phyloP scores from a whole-genome alignment of 495 filamentous ascomycete genomes.

The Penicillium diatomitis region DNA sequence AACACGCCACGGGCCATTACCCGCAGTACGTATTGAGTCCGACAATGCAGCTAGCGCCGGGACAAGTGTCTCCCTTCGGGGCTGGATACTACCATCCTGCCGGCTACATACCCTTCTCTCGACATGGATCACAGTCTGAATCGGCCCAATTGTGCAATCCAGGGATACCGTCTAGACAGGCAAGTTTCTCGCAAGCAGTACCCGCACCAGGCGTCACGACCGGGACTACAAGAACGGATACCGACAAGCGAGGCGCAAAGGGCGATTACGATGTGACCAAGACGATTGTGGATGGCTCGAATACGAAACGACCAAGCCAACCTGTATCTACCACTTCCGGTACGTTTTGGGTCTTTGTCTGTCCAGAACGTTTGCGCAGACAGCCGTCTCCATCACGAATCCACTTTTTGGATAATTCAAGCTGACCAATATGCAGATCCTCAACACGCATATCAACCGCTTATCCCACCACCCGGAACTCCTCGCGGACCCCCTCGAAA shows the following conservation, averaged over 20 bases:
- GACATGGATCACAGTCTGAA: constrained; percentile 6
- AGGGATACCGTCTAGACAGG: constrained; percentile 2
- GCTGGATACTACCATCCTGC: constrained; percentile 20
- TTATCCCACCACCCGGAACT: constrained; percentile 28
- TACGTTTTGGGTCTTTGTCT: constrained; percentile 5
- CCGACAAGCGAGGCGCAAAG: constrained; percentile 8
- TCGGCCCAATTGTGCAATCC: constrained; percentile 5
- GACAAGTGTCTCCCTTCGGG: constrained; percentile 19
- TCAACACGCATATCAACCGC: constrained; percentile 10
- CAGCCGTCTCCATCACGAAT: too few relatives aligned
- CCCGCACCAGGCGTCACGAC: not conserved
- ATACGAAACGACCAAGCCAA: constrained; percentile 17
- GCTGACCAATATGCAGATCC: constrained; percentile 4
- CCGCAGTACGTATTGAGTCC: constrained; percentile 17
- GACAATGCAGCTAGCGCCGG: constrained; percentile 11
- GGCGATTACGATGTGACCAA: constrained; percentile 31
- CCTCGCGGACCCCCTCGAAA: constrained; percentile 87
- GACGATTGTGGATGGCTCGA: constrained; percentile 39
- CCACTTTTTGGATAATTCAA: too few relatives aligned
- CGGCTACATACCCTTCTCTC: constrained; percentile 13
- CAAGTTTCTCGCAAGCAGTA: not conserved
- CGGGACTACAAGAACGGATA: constrained; percentile 11
- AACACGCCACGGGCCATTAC: constrained; percentile 22
- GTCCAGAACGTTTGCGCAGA: too few relatives aligned
- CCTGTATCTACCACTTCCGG: constrained; percentile 7